A percentile compares a stretch with the other conserved stretches of the same genome.
These are phyloP conservation scores for Didymosphaeria variabile DNA, from an alignment of 2,329 filamentous ascomycete genomes.

Conservation along the genomic window DNA sequence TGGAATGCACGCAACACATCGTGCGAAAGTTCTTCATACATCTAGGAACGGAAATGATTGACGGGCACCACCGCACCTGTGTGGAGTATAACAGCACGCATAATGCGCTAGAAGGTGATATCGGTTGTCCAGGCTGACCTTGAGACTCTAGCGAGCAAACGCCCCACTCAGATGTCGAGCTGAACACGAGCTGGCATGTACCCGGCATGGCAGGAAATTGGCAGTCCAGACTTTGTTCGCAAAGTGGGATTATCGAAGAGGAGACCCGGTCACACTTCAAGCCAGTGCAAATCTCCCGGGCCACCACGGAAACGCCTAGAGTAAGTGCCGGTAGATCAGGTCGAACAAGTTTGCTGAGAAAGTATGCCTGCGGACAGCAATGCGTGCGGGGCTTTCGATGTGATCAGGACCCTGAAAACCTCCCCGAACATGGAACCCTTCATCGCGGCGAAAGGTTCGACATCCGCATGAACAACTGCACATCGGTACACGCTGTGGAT, in stretches of 20 bases:
- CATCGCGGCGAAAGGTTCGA: background rate
- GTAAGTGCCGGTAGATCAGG: background rate
- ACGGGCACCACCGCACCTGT: slow-evolving; percentile 7
- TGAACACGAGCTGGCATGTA: background rate
- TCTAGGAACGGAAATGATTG: slow-evolving; percentile 3
- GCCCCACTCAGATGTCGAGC: background rate
- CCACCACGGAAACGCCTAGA: background rate
- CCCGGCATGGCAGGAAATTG: background rate
- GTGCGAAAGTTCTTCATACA: background rate
- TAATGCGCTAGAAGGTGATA: slow-evolving; percentile 15
- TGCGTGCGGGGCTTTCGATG: background rate
- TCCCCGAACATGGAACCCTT: background rate
- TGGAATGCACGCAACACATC: slow-evolving; percentile 12
- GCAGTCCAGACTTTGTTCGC: slow-evolving; percentile 1
- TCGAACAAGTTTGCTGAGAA: background rate
- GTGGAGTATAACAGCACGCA: slow-evolving; percentile 15
- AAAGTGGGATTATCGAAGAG: background rate
- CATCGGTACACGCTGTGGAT: background rate
- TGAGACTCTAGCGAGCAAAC: background rate
- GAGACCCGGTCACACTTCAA: background rate
- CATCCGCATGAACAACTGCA: background rate
- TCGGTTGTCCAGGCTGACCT: background rate
- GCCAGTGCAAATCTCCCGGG: background rate
- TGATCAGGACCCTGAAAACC: background rate
- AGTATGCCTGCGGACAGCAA: background rate